Base-by-base conservation (phyloP, 2,329 filamentous ascomycete genomes). In the Tympanopsis confertula region DNA sequence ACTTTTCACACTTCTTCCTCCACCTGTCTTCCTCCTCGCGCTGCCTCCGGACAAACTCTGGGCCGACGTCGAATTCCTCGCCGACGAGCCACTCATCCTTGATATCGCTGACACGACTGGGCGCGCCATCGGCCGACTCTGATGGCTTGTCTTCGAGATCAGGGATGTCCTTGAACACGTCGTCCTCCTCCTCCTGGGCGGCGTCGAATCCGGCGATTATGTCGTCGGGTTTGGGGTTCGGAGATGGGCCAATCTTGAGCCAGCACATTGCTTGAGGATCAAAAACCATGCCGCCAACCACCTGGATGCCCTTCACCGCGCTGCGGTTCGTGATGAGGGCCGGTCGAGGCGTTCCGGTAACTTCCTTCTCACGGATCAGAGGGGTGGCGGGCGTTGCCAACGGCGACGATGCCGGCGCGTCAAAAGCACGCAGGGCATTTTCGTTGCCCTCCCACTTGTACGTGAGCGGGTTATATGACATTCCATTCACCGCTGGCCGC, bases 391-490 rank as follows among this genome's bases (percentile, higher is more conserved):
- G 67, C 1, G 65, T 53, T 7, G 67, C 66, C 1, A 69, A 69
- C 60, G 66, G 20, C 47, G 45, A 13, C 50, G 46, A 14, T 50
- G 50, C 32, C 39, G 40, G 37, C 47, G 58, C 35, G 39, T 77
- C 72, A 49, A 81, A 80, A 14, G 67, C 66, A 43, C 63, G 55
- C 42, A 74, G 54, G 39, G 63, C 63, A 42, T 73, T 74, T 47
- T 81, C 76, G 43, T 81, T 81, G 20, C 76, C 76, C 57, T 81
- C 76, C 76, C 76, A 81, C 20, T 67, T 64, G 41, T 70, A 72
- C 26, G 69, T 62, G 12, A 55, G 53, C 13, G 76, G 74, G 45
- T 81, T 81, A 50, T 77, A 81, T 14, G 65, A 65, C 76, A 81
- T 81, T 39, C 75, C 76, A 52, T 78, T 76, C 43, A 78, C 65